Base-by-base conservation (phyloP, 1,284 basidiomycete genomes). In the Ustilago curta region DNA sequence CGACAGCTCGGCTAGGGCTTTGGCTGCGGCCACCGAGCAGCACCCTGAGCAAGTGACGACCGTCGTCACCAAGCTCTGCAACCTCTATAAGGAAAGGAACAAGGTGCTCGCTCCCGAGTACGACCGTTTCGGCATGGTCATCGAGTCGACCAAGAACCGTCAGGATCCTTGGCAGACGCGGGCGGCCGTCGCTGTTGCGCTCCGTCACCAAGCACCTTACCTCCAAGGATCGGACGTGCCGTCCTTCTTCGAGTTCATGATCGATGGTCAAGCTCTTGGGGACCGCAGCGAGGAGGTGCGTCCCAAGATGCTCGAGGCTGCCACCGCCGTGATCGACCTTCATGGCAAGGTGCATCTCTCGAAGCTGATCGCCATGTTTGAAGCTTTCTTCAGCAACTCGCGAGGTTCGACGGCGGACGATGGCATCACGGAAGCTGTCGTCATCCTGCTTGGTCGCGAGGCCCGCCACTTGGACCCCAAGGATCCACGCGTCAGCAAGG, bases 371-470 rank as follows among this genome's bases (percentile, higher is more conserved):
- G 87, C 89, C 18, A 89, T 92, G 79, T 97, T 99, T 74, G 95
- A 99, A 86, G 87, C 87, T 1, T 91, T 93, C 84, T 89, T 99
- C 21, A 88, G 88, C 0, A 87, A 88, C 45, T 50, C 67, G 11
- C 62, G 71, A 12, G 54, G 64, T 9, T 74, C 58, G 14, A 72
- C 70, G 2, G 67, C 57, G 19, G 71, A 77, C 49, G 83, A 84
- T 53, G 77, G 78, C 31, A 78, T 97, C 86, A 94, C 96, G 76
- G 96, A 99, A 83, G 94, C 95, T 0, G 91, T 96, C 2, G 93
- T 99, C 65, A 94, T 99, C 79, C 88, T 99, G 16, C 93, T 98
- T 73, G 97, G 97, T 70, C 91, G 95, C 29, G 90, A 95, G 3
- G 97, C 96, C 8, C 89, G 92, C 21, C 95, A 99, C 86, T 88